Base-by-base conservation (phyloP, 2,329 filamentous ascomycete species). In the Akanthomyces lecanii region DNA sequence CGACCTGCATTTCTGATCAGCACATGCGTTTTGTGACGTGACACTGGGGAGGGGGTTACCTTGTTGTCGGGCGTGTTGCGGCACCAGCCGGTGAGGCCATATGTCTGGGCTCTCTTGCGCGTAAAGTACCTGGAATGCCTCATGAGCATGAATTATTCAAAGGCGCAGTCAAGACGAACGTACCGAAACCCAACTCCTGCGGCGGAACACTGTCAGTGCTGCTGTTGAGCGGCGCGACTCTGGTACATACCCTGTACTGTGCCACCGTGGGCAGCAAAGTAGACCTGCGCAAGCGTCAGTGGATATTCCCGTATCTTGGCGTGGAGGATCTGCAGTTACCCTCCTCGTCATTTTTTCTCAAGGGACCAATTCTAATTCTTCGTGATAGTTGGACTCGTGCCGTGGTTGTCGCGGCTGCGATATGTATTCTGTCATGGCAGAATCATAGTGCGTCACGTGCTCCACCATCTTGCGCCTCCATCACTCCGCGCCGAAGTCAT, bases 251-350 rank as follows among this genome's bases (percentile, higher is more conserved):
- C 89, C 82, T 92, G 89, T 14, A 92, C 89, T 45, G 67, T 67
- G 16, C 81, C 81, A 61, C 88, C 89, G 68, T 90, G 85, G 63
- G 86, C 88, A 18, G 83, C 75, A 71, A 88, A 89, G 68, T 85
- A 85, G 38, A 87, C 75, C 85, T 88, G 55, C 18, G 57, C 4
- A 6, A 4, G 38, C 47, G 25, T 61, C 11, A 60, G 38, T 40
- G 18, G 18, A 11, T 3, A 11, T 10, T 16, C 12, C 4, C 14
- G 12, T 16, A 16, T 40, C 14, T 5, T 4, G 4, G 10, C 14
- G 14, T 40, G 4, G 3, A 40, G 38, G 4, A 40, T 40, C 7
- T 40, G 38, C 14, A 14, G 12, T 70, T 2, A 77, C 77, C 64
- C 77, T 71, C 71, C 74, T 75, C 16, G 69, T 67, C 76, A 78